Evolutionary conservation across 164 flowering plant species (phyloP).

Genomic region (Warburgia ugandensis): DNA sequence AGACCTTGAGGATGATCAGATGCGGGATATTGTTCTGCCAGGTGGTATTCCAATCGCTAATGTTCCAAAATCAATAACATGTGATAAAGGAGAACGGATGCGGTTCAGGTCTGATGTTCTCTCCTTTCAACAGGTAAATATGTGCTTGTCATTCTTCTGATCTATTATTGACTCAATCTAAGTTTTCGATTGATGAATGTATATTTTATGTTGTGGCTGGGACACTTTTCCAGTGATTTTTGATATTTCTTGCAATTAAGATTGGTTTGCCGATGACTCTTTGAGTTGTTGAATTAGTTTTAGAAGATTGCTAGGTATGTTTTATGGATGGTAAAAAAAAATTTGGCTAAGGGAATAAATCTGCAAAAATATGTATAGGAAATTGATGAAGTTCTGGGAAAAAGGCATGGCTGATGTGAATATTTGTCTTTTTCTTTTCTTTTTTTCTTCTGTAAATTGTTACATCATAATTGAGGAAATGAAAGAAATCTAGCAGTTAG

Average conservation of each 20-base stretch:
- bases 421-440: no score
- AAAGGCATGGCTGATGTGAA: no score
- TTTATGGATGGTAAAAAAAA: neutral
- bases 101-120: constrained; percentile 84
- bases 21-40: constrained; percentile 59
- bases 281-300: neutral
- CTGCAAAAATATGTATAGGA: no score
- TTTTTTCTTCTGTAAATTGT: no score
- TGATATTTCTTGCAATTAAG: neutral
- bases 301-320: neutral
- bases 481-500: no score
- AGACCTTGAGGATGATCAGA: constrained; percentile 51
- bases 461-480: no score
- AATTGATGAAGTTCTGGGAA: no score
- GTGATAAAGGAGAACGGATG: constrained; percentile 93
- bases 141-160: neutral
- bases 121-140: constrained; percentile 73
- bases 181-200: neutral
- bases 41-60: constrained; percentile 58
- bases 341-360: no score
- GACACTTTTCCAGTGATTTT: no score
- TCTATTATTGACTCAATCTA: neutral
- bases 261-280: neutral
- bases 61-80: constrained; percentile 72
- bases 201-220: neutral